phyloP scores from a whole-genome alignment of 768 basidiomycete species.

The Leccinum broughii region DNA sequence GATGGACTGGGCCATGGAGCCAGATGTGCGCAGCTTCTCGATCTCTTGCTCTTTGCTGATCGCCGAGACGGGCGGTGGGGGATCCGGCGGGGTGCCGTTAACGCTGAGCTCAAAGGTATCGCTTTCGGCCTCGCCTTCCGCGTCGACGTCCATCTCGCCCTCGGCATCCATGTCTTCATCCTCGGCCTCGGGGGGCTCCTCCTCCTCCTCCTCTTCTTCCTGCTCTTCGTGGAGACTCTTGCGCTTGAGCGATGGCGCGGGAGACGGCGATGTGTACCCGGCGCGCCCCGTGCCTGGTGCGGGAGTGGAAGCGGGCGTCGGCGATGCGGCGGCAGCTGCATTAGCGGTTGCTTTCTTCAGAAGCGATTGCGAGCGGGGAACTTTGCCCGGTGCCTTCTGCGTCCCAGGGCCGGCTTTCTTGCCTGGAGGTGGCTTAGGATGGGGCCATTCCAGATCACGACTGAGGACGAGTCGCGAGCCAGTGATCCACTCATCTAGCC shows the following conservation, averaged over 20 bases:
- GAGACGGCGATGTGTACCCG: constrained; percentile 55
- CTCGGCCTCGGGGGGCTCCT: constrained; percentile 44
- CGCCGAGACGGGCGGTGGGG: constrained; percentile 52
- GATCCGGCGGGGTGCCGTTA: constrained; percentile 46
- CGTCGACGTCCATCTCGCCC: constrained; percentile 53
- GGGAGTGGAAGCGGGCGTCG: constrained; percentile 52
- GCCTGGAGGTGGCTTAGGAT: constrained; percentile 67
- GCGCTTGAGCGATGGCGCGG: constrained; percentile 63
- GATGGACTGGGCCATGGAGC: constrained; percentile 98
- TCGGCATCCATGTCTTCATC: constrained; percentile 47
- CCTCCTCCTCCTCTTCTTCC: constrained; percentile 59
- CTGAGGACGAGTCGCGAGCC: constrained; percentile 82
- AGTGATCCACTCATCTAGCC: constrained; percentile 95
- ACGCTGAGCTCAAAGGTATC: constrained; percentile 70
- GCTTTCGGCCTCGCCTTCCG: constrained; percentile 46
- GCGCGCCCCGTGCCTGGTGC: constrained; percentile 33
- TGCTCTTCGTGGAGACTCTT: constrained; percentile 63
- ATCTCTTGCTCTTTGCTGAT: constrained; percentile 99
- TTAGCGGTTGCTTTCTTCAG: constrained; percentile 71
- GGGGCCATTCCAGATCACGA: constrained; percentile 94
- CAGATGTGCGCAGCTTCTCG: constrained; percentile 95
- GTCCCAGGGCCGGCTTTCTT: constrained; percentile 50
- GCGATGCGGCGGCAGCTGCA: constrained; percentile 65
- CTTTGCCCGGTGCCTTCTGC: constrained; percentile 64
- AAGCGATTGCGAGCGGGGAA: constrained; percentile 55